Evolutionary conservation across 129 eudicot species (phyloP).

Genomic region (Heracleum sosnowskyi): DNA sequence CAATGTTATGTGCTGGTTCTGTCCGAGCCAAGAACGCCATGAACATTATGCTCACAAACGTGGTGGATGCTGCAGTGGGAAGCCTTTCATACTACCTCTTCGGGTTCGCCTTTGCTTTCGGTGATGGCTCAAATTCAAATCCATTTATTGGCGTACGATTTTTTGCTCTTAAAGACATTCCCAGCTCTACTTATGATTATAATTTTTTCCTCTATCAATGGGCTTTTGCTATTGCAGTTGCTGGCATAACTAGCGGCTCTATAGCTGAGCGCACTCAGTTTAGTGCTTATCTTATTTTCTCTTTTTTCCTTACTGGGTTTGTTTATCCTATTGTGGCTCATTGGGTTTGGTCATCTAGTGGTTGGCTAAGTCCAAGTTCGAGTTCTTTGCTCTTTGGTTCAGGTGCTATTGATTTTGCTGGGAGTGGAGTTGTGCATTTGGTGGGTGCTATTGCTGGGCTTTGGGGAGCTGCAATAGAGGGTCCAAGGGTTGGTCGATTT

Average conservation of each 20-base stretch:
- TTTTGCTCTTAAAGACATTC: conserved; percentile 49
- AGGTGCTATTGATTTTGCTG: conserved; percentile 58
- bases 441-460: conserved; percentile 66
- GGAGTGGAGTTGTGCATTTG: conserved; percentile 70
- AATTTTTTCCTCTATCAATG: conserved; percentile 58
- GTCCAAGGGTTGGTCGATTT: conserved; percentile 62
- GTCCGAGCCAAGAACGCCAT: conserved; percentile 65
- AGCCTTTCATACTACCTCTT: conserved; percentile 55
- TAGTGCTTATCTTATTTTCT: conserved; percentile 48
- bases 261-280: conserved; percentile 63
- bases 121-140: conserved; percentile 36
- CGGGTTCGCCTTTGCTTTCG: conserved; percentile 60
- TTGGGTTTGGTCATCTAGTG: conserved; percentile 58
- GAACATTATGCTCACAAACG: conserved; percentile 69
- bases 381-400: conserved; percentile 38
- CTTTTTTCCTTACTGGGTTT: conserved; percentile 48
- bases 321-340: conserved; percentile 69
- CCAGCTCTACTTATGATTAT: conserved; percentile 38
- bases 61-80: conserved; percentile 64
- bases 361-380: conserved; percentile 49
- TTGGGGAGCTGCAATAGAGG: conserved; percentile 59
- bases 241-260: conserved; percentile 59
- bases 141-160: conserved; percentile 48
- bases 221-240: conserved; percentile 75
- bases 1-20: conserved; percentile 71